phyloP scores from a whole-genome alignment of 148 eudicot species.

The Salicornia ramosissima region DNA sequence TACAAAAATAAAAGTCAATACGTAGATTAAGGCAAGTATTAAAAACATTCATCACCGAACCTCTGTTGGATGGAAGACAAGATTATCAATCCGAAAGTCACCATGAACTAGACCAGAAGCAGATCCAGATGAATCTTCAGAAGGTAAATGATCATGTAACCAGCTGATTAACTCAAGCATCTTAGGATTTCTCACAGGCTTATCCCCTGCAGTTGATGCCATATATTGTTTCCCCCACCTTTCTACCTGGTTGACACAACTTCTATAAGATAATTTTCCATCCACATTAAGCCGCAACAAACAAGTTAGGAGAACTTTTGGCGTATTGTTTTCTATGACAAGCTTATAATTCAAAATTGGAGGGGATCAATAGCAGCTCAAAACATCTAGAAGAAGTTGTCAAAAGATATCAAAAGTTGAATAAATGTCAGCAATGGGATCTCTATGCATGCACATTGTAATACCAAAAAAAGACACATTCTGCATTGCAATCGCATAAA shows the following conservation, averaged over 20 bases:
- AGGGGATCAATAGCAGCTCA: too few relatives aligned
- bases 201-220: slow-evolving; percentile 75
- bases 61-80: slow-evolving; percentile 92
- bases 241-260: slow-evolving; percentile 53
- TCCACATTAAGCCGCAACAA: neutral
- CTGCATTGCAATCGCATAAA: too few relatives aligned
- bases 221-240: slow-evolving; percentile 91
- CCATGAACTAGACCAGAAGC: slow-evolving; percentile 91
- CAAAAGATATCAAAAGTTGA: too few relatives aligned
- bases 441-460: too few relatives aligned
- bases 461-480: too few relatives aligned
- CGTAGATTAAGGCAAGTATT: neutral
- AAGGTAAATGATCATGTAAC: slow-evolving; percentile 65
- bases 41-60: slow-evolving; percentile 30
- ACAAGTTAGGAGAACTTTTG: too few relatives aligned
- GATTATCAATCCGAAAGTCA: slow-evolving; percentile 93
- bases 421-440: too few relatives aligned
- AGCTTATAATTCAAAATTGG: too few relatives aligned
- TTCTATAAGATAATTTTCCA: slow-evolving; percentile 3
- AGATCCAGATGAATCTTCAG: slow-evolving; percentile 73
- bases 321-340: too few relatives aligned
- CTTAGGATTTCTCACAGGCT: slow-evolving; percentile 65
- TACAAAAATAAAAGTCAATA: neutral
- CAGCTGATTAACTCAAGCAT: slow-evolving; percentile 77
- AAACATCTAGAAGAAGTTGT: too few relatives aligned